These are phyloP conservation scores for Tardiomyces digboiensis DNA, from an alignment of 1,139 yeast genomes.

Conservation along the genomic window DNA sequence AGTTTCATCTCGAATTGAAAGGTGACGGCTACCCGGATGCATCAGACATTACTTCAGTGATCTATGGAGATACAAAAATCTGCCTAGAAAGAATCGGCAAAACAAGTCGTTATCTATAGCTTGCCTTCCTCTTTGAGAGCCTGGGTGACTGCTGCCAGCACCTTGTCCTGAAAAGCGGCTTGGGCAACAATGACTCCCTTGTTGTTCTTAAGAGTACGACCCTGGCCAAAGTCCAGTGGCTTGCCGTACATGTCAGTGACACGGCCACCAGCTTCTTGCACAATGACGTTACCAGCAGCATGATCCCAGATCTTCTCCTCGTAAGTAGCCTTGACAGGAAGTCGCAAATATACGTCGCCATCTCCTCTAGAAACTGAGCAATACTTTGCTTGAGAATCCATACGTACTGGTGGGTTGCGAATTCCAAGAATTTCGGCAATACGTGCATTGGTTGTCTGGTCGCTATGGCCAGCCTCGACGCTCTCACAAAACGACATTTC, in stretches of 20 bases:
- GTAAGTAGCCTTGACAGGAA: constrained; percentile 69
- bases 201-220: constrained; percentile 60
- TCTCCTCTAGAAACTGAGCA: constrained; percentile 86
- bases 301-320: constrained; percentile 99
- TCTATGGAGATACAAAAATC: no score
- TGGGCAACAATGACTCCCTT: constrained; percentile 94
- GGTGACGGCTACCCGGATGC: no score
- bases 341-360: constrained; percentile 84
- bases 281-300: constrained; percentile 86
- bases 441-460: constrained; percentile 76
- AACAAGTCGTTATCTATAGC: no score
- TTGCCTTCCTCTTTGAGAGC: constrained; percentile 1
- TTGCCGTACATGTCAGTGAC: constrained; percentile 79
- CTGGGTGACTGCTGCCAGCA: constrained; percentile 48
- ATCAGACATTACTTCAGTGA: no score
- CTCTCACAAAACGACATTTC: constrained; percentile 79
- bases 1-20: no score
- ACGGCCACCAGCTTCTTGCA: constrained; percentile 84
- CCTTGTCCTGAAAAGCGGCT: constrained; percentile 46
- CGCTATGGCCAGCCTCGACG: constrained; percentile 94
- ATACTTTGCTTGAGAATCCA: constrained; percentile 96
- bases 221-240: constrained; percentile 72
- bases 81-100: no score
- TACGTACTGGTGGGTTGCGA: constrained; percentile 38
- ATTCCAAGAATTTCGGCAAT: constrained; percentile 64